phyloP scores from a whole-genome alignment of 2,329 filamentous ascomycete genomes.

The Elsinoe batatas region DNA sequence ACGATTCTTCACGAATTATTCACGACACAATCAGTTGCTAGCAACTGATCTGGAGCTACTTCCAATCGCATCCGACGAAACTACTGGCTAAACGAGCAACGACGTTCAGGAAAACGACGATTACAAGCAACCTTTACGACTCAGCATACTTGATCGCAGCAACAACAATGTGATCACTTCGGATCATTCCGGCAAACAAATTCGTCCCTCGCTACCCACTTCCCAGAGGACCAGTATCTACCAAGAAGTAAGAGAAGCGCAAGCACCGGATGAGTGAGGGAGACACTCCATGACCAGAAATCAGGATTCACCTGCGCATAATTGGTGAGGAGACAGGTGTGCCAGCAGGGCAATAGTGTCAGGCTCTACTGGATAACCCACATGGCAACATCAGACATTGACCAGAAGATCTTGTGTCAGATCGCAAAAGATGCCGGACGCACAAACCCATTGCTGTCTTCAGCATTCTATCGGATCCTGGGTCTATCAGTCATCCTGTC shows the following conservation, averaged over 20 bases:
- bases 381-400: slow-evolving; percentile 96
- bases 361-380: background rate
- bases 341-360: background rate
- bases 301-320: background rate
- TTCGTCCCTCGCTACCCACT: background rate
- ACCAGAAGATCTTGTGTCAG: slow-evolving; percentile 90
- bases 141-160: background rate
- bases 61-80: background rate
- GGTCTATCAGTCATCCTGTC: slow-evolving; percentile 84
- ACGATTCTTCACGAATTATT: background rate
- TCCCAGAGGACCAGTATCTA: background rate
- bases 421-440: slow-evolving; percentile 71
- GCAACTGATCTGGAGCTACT: background rate
- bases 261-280: background rate
- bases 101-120: background rate
- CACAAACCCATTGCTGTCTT: slow-evolving; percentile 69
- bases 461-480: slow-evolving; percentile 80
- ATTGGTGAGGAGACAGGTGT: background rate
- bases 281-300: background rate
- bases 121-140: background rate
- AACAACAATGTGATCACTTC: background rate
- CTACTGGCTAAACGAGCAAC: background rate
- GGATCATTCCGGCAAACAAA: background rate
- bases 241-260: background rate
- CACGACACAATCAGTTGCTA: background rate